Evolutionary conservation across 805 yeast genomes (phyloP), one percentile per base, ranked within the genome.

Genomic region (Pichia insulana): DNA sequence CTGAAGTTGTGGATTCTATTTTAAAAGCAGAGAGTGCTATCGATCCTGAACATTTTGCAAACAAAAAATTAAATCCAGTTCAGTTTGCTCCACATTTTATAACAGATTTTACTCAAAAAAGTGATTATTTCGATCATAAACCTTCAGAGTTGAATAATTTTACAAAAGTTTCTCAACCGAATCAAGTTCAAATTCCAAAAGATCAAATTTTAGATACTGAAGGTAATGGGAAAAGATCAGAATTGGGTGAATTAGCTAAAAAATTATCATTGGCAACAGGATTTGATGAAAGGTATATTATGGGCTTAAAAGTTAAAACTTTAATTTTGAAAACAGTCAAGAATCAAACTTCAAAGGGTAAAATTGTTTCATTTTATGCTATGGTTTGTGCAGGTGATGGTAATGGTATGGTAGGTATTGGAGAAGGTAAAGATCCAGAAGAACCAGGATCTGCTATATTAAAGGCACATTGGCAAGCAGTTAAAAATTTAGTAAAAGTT

Each of bases 391-490:
- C 84, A 13, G 98, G 98, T 37, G 95, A 92, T 63, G 74, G 80
- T 42, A 83, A 85, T 50, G 98, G 98, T 50, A 83, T 87, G 82
- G 71, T 92, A 46, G 97, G 97, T 30, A 69, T 89, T 38, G 98
- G 97, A 39, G 95, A 88, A 62, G 98, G 97, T 48, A 86, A 85
- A 58, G 90, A 92, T 47, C 71, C 87, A 51, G 80, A 76, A 43
- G 86, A 82, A 46, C 74, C 82, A 66, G 67, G 82, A 40, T 73
- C 74, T 42, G 96, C 97, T 2, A 73, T 81, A 28, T 67, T 74
- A 33, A 84, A 86, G 59, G 96, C 97, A 5, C 87, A 81, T 62
- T 85, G 95, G 95, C 82, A 84, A 56, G 97, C 97, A 1, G 83
- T 89, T 42, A 85, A 87, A 63, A 86, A 87, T 61, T 69, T 92